phyloP scores from a whole-genome alignment of 2,329 filamentous ascomycete genomes.

The Fragosphaeria purpurea region DNA sequence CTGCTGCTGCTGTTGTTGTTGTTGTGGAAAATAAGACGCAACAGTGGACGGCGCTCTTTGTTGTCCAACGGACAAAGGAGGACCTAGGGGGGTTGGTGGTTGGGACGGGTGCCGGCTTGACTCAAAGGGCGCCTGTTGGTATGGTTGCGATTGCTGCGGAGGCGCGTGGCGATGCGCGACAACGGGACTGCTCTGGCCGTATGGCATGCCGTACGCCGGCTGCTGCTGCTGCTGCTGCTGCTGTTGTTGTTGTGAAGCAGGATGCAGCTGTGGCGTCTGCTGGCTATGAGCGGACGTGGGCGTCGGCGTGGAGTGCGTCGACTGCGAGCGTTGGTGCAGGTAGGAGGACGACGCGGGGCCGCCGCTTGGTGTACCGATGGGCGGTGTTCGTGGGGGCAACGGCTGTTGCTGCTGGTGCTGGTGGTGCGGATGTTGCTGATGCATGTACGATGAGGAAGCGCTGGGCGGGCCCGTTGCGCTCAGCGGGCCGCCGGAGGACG shows the following conservation, averaged over 20 bases:
- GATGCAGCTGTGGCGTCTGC: conserved; percentile 22
- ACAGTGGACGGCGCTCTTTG: conserved; percentile 19
- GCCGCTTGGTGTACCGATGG: conserved; percentile 33
- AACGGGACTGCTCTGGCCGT: conserved; percentile 44
- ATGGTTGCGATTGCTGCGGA: conserved; percentile 15
- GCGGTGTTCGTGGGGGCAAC: conserved; percentile 38
- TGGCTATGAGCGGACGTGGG: conserved; percentile 54
- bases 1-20: conserved; percentile 2
- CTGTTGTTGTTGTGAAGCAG: not conserved
- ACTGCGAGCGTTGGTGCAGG: conserved; percentile 42
- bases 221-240: conserved; percentile 16
- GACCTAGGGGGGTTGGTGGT: conserved; percentile 43
- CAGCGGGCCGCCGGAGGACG: conserved; percentile 16
- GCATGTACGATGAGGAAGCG: conserved; percentile 27
- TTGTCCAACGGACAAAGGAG: conserved; percentile 33
- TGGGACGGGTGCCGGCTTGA: conserved; percentile 41
- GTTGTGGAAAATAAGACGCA: not conserved
- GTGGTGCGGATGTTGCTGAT: conserved; percentile 11
- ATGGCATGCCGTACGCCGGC: conserved; percentile 36
- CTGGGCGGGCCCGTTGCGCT: conserved; percentile 23
- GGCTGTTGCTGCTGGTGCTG: conserved; percentile 11
- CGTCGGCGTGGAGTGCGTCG: conserved; percentile 48
- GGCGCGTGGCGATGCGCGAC: conserved; percentile 33
- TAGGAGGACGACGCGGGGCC: conserved; percentile 20
- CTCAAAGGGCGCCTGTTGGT: conserved; percentile 23